Evolutionary conservation across 306 rosid species (phyloP), one percentile per base, ranked within the genome.

Genomic region (Trichosanthes cucumerina): DNA sequence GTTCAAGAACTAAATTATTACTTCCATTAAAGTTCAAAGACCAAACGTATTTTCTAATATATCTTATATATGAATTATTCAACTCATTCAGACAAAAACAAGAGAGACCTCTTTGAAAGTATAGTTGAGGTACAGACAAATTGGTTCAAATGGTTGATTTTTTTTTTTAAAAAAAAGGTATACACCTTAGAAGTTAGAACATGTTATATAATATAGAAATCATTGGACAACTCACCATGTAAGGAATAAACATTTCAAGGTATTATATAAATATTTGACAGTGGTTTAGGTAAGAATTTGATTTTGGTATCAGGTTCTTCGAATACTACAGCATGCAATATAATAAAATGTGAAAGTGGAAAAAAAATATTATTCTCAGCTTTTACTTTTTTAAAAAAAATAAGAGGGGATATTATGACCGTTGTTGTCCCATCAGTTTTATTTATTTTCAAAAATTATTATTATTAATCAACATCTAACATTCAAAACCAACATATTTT

Each of bases 221-320:
- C 14, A 16, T 19, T 8, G 18, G 49, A 19, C 38, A 4, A 34
- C 4, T 41, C 73, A 66, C 47, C 73, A 15, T 9, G 4, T 26
- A 16, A 72, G 77, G 77, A 46, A 47, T 26, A 63, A 26, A 28
- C 14, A 15, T 36, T 36, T 34, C n/a, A 16, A 65, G 47, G 14
- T 4, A 28, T 31, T 3, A 65, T 65, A 65, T 14, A 65, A 36
- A 49, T 15, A 26, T 73, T 15, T 26, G 59, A 9, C 0, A 14
- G 60, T 73, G 44, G 78, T 18, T 66, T 26, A 50, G 78, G 60
- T 73, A 73, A 47, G 77, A 73, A 74, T 39, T 68, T n/a, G 77
- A 47, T 23, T 74, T 74, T 31, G 63, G 78, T 9, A 50, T 33
- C 28, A 74, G 57, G 78, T 74, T 74, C 62, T 50, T 28, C 57